Percentiles rank a stretch among this genome's conserved stretches.
phyloP scores from a whole-genome alignment of 371 early-diverging fungal species.

The Amoeboaphelidium protococcarum region DNA sequence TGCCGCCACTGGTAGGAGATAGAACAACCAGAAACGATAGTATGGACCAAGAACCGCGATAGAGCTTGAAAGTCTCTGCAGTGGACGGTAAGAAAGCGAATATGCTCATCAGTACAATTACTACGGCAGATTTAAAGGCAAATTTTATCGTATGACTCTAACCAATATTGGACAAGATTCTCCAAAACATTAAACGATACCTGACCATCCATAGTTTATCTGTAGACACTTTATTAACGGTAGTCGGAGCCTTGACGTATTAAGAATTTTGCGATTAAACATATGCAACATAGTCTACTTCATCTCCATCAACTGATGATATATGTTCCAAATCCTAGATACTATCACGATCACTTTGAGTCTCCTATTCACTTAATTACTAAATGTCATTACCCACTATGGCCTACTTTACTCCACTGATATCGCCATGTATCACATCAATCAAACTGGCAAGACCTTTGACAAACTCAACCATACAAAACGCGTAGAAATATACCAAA shows the following conservation, averaged over 20 bases:
- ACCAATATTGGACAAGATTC: neutral
- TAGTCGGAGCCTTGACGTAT: too few species aligned
- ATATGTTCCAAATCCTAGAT: too few species aligned
- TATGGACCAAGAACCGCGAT: neutral
- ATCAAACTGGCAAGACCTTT: slow-evolving; percentile 4
- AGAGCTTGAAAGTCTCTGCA: neutral
- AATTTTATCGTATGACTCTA: neutral
- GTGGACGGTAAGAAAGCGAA: neutral
- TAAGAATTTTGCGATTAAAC: too few species aligned
- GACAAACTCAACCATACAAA: slow-evolving; percentile 6
- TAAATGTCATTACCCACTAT: too few species aligned
- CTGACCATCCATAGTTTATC: too few species aligned
- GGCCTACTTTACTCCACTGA: too few species aligned
- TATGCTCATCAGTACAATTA: neutral
- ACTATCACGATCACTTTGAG: too few species aligned
- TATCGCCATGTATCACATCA: too few species aligned
- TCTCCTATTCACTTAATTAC: too few species aligned
- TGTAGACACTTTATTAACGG: too few species aligned
- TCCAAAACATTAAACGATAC: neutral
- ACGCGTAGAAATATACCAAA: slow-evolving; percentile 8
- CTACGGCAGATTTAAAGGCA: neutral
- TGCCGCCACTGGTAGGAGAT: slow-evolving; percentile 64
- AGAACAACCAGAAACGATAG: slow-evolving; percentile 36
- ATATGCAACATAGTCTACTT: too few species aligned
- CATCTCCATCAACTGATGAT: too few species aligned